Conservation (phyloP, 352 stramenopile genomes). For the Phytophthora cajani region DNA sequence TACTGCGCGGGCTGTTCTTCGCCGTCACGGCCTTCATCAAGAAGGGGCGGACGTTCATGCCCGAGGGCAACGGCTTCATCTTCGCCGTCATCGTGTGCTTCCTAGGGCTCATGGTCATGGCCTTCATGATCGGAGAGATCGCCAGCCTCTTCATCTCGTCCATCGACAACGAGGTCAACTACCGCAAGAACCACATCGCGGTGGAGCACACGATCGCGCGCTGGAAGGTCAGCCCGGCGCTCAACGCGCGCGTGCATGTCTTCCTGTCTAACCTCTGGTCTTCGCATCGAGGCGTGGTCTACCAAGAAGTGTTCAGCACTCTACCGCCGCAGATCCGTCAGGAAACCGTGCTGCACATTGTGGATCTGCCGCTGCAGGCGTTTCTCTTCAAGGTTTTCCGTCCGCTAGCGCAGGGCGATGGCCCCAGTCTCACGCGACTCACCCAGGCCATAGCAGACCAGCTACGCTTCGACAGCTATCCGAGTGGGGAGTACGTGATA, state of each 20-base stretch:
- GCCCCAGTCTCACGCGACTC: conserved; percentile 16
- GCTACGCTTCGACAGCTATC: conserved; percentile 60
- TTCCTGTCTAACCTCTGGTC: conserved; percentile 70
- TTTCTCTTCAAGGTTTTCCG: conserved; percentile 42
- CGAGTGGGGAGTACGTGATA: conserved; percentile 52
- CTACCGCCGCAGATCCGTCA: conserved; percentile 52
- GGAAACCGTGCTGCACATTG: conserved; percentile 58
- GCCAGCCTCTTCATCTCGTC: conserved; percentile 73
- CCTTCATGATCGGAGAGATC: conserved; percentile 78
- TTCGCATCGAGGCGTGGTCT: conserved; percentile 57
- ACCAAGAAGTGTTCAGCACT: conserved; percentile 58
- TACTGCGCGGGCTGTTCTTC: conserved; percentile 66
- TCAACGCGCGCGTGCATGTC: conserved; percentile 52
- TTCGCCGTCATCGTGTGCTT: conserved; percentile 72
- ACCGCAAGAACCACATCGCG: conserved; percentile 70
- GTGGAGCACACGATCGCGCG: conserved; percentile 56
- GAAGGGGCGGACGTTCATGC: conserved; percentile 51
- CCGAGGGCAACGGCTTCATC: conserved; percentile 37
- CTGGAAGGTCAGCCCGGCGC: conserved; percentile 45
- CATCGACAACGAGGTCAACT: conserved; percentile 69
- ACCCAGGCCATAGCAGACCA: conserved; percentile 25
- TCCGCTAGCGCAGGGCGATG: conserved; percentile 23
- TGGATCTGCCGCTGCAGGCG: conserved; percentile 39
- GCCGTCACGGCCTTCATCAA: conserved; percentile 68
- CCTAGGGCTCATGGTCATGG: conserved; percentile 56